Evolutionary conservation across 163 green algal species (phyloP), one percentile per base, ranked within the genome.

Genomic region (Volvox carteri): DNA sequence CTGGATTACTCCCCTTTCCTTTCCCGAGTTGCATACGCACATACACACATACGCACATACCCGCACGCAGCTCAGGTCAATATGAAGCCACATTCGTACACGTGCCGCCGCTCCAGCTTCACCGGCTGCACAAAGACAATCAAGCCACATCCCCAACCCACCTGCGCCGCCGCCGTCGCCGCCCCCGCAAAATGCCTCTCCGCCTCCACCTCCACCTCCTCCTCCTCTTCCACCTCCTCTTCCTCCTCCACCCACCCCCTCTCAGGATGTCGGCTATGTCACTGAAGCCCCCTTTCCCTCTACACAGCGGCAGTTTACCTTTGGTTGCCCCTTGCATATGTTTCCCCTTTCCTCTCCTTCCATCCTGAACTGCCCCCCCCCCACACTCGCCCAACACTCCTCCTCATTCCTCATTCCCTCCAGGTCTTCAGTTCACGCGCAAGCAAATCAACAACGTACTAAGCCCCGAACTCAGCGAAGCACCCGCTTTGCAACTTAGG

Each of bases 381-480:
- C 48, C 19, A 25, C n/a, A n/a, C n/a, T n/a, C n/a, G n/a, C n/a
- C 73, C 28, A 42, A 4, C n/a, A 14, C 68, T 12, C 14, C 75
- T n/a, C 42, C 42, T 19, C 73, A 16, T 21, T 8, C 78, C 25
- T 1, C 41, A 42, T 9, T 1, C 4, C 78, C 39, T 9, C 23
- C 81, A 87, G 81, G 81, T 12, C 33, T 80, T 41, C 81, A 87
- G 21, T 80, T 80, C 35, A 16, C 33, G 0, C 30, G 81, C 2
- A 87, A 87, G 12, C 33, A 70, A 4, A 56, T 73, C 2, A 21
- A 33, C 62, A 80, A 79, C 65, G 18, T 87, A 7, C 81, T 87
- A 0, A 21, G 62, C 0, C 65, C 65, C 0, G 81, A 87, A 33
- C 65, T 87, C 4, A 42, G 41, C 18, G 41, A 70, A 11, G 48